Evolutionary conservation across 192 early-diverging fungal species (phyloP).

Genomic region (Backusella sp.): DNA sequence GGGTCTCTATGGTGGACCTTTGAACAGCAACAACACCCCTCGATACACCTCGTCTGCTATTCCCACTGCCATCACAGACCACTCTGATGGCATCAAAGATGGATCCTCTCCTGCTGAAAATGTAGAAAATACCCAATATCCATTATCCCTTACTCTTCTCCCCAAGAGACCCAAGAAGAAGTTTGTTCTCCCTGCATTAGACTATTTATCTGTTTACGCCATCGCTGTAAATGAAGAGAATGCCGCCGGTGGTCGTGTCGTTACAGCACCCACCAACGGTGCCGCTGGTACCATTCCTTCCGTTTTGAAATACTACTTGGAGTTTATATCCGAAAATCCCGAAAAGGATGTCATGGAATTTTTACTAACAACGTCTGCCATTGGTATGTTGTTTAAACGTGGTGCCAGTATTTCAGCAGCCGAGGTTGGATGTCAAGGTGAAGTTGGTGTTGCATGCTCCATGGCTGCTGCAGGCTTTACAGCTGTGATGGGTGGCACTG

Average conservation of each 20-base stretch:
- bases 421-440: conserved; percentile 97
- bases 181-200: conserved; percentile 76
- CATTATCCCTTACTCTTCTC: conserved; percentile 27
- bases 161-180: conserved; percentile 49
- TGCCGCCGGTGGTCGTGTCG: conserved; percentile 81
- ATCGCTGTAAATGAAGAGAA: conserved; percentile 97
- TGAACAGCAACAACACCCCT: conserved; percentile 27
- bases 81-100: background rate
- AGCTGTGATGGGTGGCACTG: conserved; percentile 93
- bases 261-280: conserved; percentile 95
- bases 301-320: conserved; percentile 93
- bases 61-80: conserved; percentile 2
- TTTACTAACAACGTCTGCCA: conserved; percentile 86
- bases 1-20: conserved; percentile 54
- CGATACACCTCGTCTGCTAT: conserved; percentile 23
- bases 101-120: background rate
- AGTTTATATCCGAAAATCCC: conserved; percentile 84
- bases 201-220: conserved; percentile 91
- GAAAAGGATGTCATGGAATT: conserved; percentile 90
- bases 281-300: conserved; percentile 93
- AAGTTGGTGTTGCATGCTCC: conserved; percentile 96
- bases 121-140: conserved; percentile 18
- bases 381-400: conserved; percentile 98
- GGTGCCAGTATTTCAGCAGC: conserved; percentile 91
- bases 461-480: conserved; percentile 96